Conservation (phyloP, 78 protist genomes). For the Chrysochromulina parva region DNA sequence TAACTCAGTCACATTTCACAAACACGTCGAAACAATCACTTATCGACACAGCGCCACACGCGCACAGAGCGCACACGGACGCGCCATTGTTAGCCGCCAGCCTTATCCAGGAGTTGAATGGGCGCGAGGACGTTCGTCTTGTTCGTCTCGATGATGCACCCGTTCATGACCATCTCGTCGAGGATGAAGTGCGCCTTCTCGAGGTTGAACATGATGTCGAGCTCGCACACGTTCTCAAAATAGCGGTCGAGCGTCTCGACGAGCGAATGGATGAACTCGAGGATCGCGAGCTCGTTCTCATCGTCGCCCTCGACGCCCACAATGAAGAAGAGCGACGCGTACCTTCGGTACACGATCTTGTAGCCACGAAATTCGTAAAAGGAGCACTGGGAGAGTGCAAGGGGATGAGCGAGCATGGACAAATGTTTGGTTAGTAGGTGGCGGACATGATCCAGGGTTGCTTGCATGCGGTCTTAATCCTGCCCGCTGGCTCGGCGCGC, state of each 20-base stretch:
- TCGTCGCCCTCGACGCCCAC: slow-evolving; percentile 81
- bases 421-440: no score
- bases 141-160: slow-evolving; percentile 77
- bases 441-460: no score
- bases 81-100: not conserved
- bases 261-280: slow-evolving; percentile 89
- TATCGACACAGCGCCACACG: no score
- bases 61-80: no score
- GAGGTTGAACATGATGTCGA: slow-evolving; percentile 91
- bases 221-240: slow-evolving; percentile 86
- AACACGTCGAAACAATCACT: no score
- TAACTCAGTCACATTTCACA: no score
- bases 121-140: slow-evolving; percentile 14
- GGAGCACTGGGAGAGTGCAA: slow-evolving; percentile 71
- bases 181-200: slow-evolving; percentile 95
- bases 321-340: slow-evolving; percentile 93
- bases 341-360: slow-evolving; percentile 87
- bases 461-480: no score
- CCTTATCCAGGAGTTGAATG: not conserved
- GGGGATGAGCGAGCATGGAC: no score
- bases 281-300: slow-evolving; percentile 86
- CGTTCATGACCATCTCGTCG: slow-evolving; percentile 93
- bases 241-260: slow-evolving; percentile 92
- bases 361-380: slow-evolving; percentile 79
- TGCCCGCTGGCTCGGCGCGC: not conserved